phyloP scores from a whole-genome alignment of 2,329 filamentous ascomycete genomes.

The Neoscytalidium dimidiatum region DNA sequence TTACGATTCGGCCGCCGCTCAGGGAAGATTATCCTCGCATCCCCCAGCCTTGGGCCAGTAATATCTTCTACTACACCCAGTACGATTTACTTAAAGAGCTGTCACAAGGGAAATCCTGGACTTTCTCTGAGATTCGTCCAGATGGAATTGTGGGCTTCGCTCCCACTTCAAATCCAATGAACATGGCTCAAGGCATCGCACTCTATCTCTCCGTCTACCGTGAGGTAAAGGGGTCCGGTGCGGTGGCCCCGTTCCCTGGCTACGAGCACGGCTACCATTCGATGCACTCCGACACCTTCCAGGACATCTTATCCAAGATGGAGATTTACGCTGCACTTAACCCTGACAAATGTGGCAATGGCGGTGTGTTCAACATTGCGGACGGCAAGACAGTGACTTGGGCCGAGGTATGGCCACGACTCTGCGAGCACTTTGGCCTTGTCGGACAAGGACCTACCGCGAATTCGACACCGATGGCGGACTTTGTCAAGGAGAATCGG shows the following conservation, averaged over 20 bases:
- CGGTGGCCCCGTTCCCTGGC: conserved; percentile 43
- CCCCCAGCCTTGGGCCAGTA: conserved; percentile 35
- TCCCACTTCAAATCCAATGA: conserved; percentile 44
- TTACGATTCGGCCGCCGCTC: conserved; percentile 31
- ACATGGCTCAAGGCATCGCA: conserved; percentile 39
- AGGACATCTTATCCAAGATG: conserved; percentile 46
- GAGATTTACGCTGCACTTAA: conserved; percentile 46
- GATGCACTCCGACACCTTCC: conserved; percentile 42
- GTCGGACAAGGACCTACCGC: conserved; percentile 40
- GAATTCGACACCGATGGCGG: conserved; percentile 31
- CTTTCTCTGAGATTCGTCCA: conserved; percentile 43
- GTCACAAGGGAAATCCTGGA: conserved; percentile 41
- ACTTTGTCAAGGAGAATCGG: conserved; percentile 31
- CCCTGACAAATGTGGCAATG: conserved; percentile 35
- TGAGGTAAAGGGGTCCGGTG: conserved; percentile 40
- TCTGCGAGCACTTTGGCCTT: conserved; percentile 50
- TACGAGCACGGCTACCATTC: conserved; percentile 40
- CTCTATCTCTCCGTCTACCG: conserved; percentile 41
- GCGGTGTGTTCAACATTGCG: conserved; percentile 46
- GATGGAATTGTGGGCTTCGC: conserved; percentile 47
- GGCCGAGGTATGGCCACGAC: conserved; percentile 49
- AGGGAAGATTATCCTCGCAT: conserved; percentile 36
- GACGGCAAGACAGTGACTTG: conserved; percentile 42
- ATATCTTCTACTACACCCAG: conserved; percentile 46
- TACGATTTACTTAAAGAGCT: conserved; percentile 41